Evolutionary conservation across 1,139 yeast species (phyloP).

Genomic region (Saccharomyces hybrid): DNA sequence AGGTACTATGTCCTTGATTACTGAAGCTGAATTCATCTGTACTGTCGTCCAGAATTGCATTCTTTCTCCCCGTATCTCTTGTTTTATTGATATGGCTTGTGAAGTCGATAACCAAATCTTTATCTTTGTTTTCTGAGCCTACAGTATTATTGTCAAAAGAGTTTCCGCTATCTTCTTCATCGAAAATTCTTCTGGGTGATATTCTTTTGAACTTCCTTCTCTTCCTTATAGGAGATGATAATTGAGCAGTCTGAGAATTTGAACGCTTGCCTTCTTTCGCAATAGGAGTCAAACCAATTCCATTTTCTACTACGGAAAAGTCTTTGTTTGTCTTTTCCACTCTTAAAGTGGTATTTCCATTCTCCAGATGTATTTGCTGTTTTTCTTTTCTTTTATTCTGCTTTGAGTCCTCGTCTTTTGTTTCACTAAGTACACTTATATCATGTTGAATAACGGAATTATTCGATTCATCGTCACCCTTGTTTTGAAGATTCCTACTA

Average conservation of each 20-base stretch:
- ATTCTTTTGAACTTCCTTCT: conserved; percentile 14
- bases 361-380: not conserved
- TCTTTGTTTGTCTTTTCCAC: not conserved
- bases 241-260: not conserved
- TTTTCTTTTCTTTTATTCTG: not conserved
- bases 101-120: conserved; percentile 17
- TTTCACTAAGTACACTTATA: not conserved
- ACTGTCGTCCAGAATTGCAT: conserved; percentile 27
- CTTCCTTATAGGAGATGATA: conserved; percentile 6
- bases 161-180: conserved; percentile 10
- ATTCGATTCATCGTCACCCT: not conserved
- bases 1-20: conserved; percentile 25
- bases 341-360: not conserved
- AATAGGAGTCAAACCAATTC: not conserved
- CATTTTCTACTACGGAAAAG: not conserved
- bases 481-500: not conserved
- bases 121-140: conserved; percentile 7
- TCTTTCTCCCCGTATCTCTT: conserved; percentile 15
- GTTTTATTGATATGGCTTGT: conserved; percentile 18
- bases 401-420: not conserved
- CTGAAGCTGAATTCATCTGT: conserved; percentile 29
- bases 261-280: not conserved
- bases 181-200: conserved; percentile 11
- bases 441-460: not conserved
- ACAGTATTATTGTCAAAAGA: conserved; percentile 5